Evolutionary conservation across 139 green algal genomes (phyloP), one percentile per base, ranked within the genome.

Genomic region (Closterium sp.): DNA sequence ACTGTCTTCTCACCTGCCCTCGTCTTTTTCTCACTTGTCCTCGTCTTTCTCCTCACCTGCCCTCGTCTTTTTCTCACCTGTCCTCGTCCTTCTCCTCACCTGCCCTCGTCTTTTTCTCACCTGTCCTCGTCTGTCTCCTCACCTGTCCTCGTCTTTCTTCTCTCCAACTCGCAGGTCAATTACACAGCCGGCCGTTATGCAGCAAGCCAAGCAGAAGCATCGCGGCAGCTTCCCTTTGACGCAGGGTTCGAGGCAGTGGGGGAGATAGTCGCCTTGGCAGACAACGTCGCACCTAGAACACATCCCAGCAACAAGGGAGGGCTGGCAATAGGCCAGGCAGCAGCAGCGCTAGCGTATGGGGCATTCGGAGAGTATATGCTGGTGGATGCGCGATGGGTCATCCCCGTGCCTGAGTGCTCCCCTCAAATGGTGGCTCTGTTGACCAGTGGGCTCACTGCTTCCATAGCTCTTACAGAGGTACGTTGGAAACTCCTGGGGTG

Each of bases 361-460:
- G 66, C 64, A 43, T 91, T 91, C 55, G 88, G 25, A 19, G 89
- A 92, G 83, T 92, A 92, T n/a, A 32, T 83, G 34, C 89, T 84
- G 91, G 91, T 94, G 69, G 31, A 93, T 28, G 89, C 90, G 9
- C 84, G 94, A 32, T 30, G 33, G 25, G 55, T 92, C 1, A 94
- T 94, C 21, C 21, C 95, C 93, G 91, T 55, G 97, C 97, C 91
- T 90, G 90, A 7, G 95, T 35, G 91, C 6, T 84, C 92, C 0
- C 96, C 96, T 0, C 96, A 98, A 85, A 88, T 96, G 28, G 95
- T 98, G 23, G 97, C 97, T 0, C 94, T 99, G 66, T 93, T 98
- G 33, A 97, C 96, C 12, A 96, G 94, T 8, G 97, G 97, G 16
- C 94, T 99, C 25, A 99, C 97, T 5, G 97, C 97, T 1, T 97